Conservation (phyloP, 441 rosid species). For the Erodium texanum region DNA sequence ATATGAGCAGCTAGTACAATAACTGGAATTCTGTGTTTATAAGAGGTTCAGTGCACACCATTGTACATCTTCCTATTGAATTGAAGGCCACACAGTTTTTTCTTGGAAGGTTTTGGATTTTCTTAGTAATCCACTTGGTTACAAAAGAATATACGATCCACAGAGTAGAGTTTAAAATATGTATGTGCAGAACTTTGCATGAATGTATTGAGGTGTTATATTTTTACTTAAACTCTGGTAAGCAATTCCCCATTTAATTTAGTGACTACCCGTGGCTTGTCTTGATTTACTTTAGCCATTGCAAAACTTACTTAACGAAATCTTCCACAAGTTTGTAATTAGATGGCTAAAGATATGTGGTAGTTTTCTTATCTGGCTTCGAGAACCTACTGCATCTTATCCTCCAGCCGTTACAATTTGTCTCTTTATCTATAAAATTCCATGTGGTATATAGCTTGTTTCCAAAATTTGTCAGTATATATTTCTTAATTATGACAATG, state of each 20-base stretch:
- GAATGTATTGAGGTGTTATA: neutral
- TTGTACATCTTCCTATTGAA: conserved; percentile 3
- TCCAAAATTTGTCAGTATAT: conserved; percentile 11
- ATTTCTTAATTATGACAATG: conserved; percentile 11
- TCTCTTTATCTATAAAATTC: conserved; percentile 3
- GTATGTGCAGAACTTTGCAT: neutral
- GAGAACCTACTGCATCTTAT: neutral
- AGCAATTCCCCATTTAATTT: neutral
- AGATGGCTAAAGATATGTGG: neutral
- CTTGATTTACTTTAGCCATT: neutral
- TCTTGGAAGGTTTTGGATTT: neutral
- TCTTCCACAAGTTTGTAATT: neutral
- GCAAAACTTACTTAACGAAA: neutral
- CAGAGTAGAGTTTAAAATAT: neutral
- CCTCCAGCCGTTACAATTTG: neutral
- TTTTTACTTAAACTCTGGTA: neutral
- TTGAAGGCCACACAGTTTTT: neutral
- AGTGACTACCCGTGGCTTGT: neutral
- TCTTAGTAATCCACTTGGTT: neutral
- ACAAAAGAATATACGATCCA: neutral
- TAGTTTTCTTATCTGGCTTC: neutral
- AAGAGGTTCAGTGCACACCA: neutral
- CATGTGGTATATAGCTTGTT: neutral
- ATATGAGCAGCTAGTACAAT: neutral
- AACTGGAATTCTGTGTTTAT: neutral